These are phyloP conservation scores for Russula brevipes DNA, from an alignment of 768 basidiomycete genomes.

Conservation along the genomic window DNA sequence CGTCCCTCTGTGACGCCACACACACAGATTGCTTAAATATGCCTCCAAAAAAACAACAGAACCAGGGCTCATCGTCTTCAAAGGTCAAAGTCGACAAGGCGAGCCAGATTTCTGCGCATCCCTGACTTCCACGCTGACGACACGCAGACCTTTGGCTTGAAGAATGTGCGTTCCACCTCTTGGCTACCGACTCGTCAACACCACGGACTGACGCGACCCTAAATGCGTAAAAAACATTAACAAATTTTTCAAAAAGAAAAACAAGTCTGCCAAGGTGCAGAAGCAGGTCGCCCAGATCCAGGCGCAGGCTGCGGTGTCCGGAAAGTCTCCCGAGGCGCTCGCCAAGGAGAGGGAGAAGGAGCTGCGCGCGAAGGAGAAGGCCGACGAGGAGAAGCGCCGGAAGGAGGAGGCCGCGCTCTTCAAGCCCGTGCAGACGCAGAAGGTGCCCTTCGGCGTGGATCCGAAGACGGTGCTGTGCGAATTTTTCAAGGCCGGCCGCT, in stretches of 20 bases:
- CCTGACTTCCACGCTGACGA: constrained; percentile 27
- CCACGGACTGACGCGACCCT: constrained; percentile 6
- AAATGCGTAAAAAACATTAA: constrained; percentile 5
- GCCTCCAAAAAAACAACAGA: constrained; percentile 77
- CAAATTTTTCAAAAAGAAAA: constrained; percentile 54
- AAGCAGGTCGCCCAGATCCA: constrained; percentile 76
- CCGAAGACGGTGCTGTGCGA: constrained; percentile 92
- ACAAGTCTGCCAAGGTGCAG: constrained; percentile 91
- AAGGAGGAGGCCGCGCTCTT: constrained; percentile 84
- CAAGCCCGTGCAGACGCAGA: constrained; percentile 75
- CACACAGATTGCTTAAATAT: constrained; percentile 35
- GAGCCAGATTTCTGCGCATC: constrained; percentile 27
- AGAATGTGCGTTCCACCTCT: constrained; percentile 55
- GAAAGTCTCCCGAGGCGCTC: constrained; percentile 73
- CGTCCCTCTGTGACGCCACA: too few species aligned
- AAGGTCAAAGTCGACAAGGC: constrained; percentile 85
- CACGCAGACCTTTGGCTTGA: constrained; percentile 77
- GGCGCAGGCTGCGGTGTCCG: constrained; percentile 63
- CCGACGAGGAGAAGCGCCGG: constrained; percentile 74
- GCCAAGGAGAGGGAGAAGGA: constrained; percentile 87
- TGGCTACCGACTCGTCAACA: not conserved
- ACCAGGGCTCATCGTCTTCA: constrained; percentile 48
- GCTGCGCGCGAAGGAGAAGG: constrained; percentile 64
- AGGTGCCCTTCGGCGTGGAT: constrained; percentile 92
- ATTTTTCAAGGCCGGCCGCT: constrained; percentile 87